These are phyloP conservation scores for Chlorella sp. DNA, from an alignment of 139 green algal species.

Conservation along the genomic window DNA sequence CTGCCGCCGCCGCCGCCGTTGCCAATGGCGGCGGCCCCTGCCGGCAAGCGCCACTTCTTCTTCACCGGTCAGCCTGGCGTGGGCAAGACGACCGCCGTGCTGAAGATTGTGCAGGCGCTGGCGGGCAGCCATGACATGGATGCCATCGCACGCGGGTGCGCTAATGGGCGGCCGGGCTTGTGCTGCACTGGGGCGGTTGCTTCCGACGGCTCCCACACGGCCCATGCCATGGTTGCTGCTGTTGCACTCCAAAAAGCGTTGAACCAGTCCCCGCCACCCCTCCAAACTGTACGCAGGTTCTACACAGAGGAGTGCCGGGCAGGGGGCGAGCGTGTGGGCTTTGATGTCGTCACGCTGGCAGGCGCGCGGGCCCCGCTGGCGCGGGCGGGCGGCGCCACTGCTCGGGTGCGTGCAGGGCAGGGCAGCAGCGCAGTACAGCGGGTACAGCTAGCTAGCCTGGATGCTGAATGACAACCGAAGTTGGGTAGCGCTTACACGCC, in stretches of 20 bases:
- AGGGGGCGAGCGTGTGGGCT: conserved; percentile 39
- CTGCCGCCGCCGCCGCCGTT: no score
- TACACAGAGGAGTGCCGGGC: conserved; percentile 39
- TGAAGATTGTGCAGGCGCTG: conserved; percentile 2
- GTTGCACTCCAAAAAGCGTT: not conserved
- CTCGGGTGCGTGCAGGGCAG: no score
- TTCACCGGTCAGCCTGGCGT: conserved; percentile 43
- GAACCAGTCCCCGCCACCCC: not conserved
- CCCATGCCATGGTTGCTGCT: not conserved
- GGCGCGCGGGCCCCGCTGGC: conserved; percentile 31
- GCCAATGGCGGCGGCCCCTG: no score
- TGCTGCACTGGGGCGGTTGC: not conserved
- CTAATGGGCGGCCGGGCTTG: not conserved
- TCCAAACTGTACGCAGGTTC: conserved; percentile 10
- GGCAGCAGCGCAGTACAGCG: not conserved
- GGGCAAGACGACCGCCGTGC: conserved; percentile 43
- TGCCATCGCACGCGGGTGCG: not conserved
- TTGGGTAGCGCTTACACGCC: no score
- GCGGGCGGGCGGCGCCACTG: not conserved
- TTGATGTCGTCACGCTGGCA: conserved; percentile 45
- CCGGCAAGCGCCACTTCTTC: conserved; percentile 39
- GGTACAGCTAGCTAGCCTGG: no score
- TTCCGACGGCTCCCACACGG: not conserved
- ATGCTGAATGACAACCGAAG: no score
- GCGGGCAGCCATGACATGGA: not conserved